A percentile compares a stretch with the other conserved stretches of the same genome.
phyloP scores from a whole-genome alignment of 2,329 filamentous ascomycete genomes.

The Talaromyces funiculosus region DNA sequence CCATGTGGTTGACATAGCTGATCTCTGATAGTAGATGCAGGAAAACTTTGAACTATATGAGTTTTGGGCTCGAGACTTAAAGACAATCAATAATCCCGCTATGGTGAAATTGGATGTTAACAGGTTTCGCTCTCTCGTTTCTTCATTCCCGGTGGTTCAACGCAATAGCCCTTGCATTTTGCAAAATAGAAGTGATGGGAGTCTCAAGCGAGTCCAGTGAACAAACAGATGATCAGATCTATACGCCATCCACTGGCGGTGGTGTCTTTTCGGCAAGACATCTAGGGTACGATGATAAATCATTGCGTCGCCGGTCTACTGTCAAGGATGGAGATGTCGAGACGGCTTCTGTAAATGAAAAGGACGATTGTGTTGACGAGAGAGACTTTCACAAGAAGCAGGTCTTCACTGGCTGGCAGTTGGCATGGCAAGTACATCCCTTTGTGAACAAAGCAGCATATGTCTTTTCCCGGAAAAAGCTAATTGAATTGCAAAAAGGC shows the following conservation, averaged over 20 bases:
- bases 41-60: neutral
- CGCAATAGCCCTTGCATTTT: neutral
- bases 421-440: neutral
- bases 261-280: slow-evolving; percentile 5
- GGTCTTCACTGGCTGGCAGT: slow-evolving; percentile 4
- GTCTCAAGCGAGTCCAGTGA: neutral
- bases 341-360: neutral
- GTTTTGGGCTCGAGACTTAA: neutral
- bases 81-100: neutral
- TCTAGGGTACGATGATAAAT: neutral
- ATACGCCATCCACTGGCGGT: slow-evolving; percentile 7
- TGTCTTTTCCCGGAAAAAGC: neutral
- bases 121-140: neutral
- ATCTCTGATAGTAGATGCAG: neutral
- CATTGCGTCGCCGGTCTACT: neutral
- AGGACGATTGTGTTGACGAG: slow-evolving; percentile 7
- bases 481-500: slow-evolving; percentile 21
- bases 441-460: neutral
- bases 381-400: slow-evolving; percentile 9
- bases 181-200: neutral
- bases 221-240: neutral
- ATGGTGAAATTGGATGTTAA: neutral
- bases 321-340: slow-evolving; percentile 3
- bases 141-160: neutral
- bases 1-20: neutral